Evolutionary conservation across 441 rosid species (phyloP).

Genomic region (Pelargonium citronellum): DNA sequence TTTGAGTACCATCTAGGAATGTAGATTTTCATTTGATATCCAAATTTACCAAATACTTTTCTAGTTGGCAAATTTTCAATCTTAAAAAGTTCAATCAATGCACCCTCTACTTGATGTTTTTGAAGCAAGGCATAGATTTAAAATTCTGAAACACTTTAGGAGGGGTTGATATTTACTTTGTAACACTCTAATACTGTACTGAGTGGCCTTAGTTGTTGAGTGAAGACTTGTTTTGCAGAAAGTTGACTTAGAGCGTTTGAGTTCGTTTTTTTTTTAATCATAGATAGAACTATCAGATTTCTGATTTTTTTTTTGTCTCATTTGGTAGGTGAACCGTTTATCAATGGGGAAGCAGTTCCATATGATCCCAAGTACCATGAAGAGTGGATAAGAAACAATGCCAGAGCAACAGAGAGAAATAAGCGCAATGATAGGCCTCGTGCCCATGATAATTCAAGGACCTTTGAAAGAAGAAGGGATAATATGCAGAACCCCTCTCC

Average conservation of each 20-base stretch:
- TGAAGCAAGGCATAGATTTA: not conserved
- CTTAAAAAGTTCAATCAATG: too few species aligned
- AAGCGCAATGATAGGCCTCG: conserved; percentile 77
- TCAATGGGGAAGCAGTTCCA: conserved; percentile 85
- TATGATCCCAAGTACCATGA: conserved; percentile 92
- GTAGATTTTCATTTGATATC: too few species aligned
- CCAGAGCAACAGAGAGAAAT: conserved; percentile 76
- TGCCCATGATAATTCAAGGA: conserved; percentile 66
- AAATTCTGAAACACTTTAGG: not conserved
- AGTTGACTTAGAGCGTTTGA: not conserved
- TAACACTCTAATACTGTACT: not conserved
- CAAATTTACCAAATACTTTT: too few species aligned
- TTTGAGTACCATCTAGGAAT: too few species aligned
- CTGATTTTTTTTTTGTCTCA: not conserved
- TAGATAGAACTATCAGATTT: conserved; percentile 7
- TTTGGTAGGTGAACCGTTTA: conserved; percentile 81
- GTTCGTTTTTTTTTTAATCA: not conserved
- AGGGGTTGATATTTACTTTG: not conserved
- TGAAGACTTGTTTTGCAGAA: conserved; percentile 2
- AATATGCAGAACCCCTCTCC: conserved; percentile 43
- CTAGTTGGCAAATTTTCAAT: too few species aligned
- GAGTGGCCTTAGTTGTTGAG: not conserved
- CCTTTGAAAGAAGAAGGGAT: conserved; percentile 80
- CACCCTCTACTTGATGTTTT: not conserved
- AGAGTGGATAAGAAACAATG: conserved; percentile 90